These are phyloP conservation scores for Acrocalymma vagum DNA, from an alignment of 2,329 filamentous ascomycete species.

Conservation along the genomic window DNA sequence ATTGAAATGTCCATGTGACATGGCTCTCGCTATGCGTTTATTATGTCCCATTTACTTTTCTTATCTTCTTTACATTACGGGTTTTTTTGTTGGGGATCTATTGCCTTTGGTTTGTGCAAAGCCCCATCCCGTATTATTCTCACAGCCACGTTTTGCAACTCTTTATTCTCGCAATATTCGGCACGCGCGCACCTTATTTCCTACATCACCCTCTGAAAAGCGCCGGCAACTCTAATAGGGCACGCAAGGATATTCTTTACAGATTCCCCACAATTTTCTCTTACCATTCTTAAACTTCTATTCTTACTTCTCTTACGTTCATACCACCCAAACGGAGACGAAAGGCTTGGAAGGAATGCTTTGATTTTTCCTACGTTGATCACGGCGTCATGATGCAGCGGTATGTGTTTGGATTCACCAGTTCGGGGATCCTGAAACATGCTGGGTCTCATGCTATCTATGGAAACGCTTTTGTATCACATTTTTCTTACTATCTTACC, in stretches of 20 bases:
- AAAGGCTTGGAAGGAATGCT: constrained; percentile 11
- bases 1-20: too few relatives aligned
- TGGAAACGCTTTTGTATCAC: too few relatives aligned
- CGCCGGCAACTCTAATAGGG: constrained; percentile 35
- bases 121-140: too few relatives aligned
- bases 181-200: constrained; percentile 23
- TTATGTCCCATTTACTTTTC: too few relatives aligned
- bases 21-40: too few relatives aligned
- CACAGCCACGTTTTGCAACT: too few relatives aligned
- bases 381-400: constrained; percentile 9
- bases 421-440: constrained; percentile 18
- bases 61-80: too few relatives aligned
- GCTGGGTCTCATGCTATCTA: constrained; percentile 20
- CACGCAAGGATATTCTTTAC: constrained; percentile 28
- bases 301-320: constrained; percentile 2
- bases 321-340: constrained; percentile 1
- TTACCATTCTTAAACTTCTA: constrained; percentile 2
- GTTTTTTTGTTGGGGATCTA: too few relatives aligned
- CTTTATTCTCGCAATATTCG: constrained; percentile 20
- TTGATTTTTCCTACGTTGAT: constrained; percentile 14
- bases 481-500: too few relatives aligned
- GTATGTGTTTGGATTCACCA: constrained; percentile 9
- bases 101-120: too few relatives aligned
- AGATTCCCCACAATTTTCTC: constrained; percentile 9
- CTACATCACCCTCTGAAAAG: constrained; percentile 23